Conservation (phyloP, 768 basidiomycete species). For the Amanita pseudoporphyria region DNA sequence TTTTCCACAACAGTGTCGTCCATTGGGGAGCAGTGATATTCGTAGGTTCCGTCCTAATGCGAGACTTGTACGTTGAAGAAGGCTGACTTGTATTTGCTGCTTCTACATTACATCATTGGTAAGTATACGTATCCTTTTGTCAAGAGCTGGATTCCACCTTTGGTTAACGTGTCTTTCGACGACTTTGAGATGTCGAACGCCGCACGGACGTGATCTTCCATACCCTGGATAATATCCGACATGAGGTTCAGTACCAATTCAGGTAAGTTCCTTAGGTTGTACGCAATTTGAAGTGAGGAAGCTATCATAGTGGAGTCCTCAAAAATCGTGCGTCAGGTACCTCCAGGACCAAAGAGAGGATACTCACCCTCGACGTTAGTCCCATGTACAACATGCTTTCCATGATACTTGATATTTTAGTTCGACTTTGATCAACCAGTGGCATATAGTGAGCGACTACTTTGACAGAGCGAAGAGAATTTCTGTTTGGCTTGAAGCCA, state of each 20-base stretch:
- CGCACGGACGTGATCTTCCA: slow-evolving; percentile 69
- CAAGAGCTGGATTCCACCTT: slow-evolving; percentile 39
- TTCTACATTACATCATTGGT: slow-evolving; percentile 11
- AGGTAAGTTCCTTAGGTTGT: slow-evolving; percentile 82
- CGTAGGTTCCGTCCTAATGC: slow-evolving; percentile 86
- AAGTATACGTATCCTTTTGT: slow-evolving; percentile 4
- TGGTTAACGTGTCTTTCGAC: slow-evolving; percentile 74
- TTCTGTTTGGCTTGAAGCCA: background rate
- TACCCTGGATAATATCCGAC: slow-evolving; percentile 69
- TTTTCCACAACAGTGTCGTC: slow-evolving; percentile 68
- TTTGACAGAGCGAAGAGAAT: slow-evolving; percentile 58
- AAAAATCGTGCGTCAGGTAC: slow-evolving; percentile 3
- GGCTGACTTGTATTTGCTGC: background rate
- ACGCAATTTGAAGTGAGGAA: slow-evolving; percentile 91
- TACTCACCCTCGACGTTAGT: slow-evolving; percentile 61
- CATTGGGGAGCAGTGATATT: slow-evolving; percentile 82
- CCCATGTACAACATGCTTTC: slow-evolving; percentile 82
- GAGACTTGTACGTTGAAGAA: slow-evolving; percentile 57
- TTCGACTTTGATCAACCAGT: slow-evolving; percentile 62
- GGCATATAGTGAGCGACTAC: slow-evolving; percentile 63
- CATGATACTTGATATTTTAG: slow-evolving; percentile 77
- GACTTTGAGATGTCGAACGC: slow-evolving; percentile 86
- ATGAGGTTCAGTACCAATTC: slow-evolving; percentile 74
- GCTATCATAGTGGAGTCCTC: slow-evolving; percentile 89
- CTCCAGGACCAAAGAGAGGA: background rate